These are phyloP conservation scores for Colletotrichum musae DNA, from an alignment of 2,329 filamentous ascomycete species.

Conservation along the genomic window DNA sequence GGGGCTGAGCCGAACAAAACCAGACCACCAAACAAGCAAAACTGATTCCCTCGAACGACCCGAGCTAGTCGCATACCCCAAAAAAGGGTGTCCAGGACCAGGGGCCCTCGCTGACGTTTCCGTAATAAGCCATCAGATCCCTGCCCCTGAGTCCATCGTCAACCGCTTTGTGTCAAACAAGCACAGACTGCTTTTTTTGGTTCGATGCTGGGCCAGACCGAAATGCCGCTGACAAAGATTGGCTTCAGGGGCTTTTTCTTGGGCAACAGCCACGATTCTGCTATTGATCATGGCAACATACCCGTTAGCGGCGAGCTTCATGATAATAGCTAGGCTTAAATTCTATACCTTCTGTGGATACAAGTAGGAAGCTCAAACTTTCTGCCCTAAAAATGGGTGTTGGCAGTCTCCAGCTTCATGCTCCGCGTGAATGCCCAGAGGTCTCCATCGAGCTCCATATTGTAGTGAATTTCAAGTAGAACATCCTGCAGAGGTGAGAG, in stretches of 20 bases:
- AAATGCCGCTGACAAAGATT: slow-evolving; percentile 21
- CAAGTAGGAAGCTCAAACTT: slow-evolving; percentile 11
- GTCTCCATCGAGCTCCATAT: slow-evolving; percentile 1
- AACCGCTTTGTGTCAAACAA: slow-evolving; percentile 30
- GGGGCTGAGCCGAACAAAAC: neutral
- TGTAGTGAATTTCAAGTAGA: slow-evolving; percentile 14
- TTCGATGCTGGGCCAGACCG: neutral
- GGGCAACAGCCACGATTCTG: neutral
- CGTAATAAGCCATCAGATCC: slow-evolving; percentile 8
- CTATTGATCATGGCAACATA: slow-evolving; percentile 1
- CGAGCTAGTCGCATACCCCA: neutral
- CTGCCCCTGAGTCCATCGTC: neutral
- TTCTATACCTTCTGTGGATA: slow-evolving; percentile 5
- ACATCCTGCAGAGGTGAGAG: neutral
- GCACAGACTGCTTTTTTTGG: slow-evolving; percentile 18
- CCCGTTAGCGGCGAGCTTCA: neutral
- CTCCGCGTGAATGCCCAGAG: neutral
- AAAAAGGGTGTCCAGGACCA: slow-evolving; percentile 11
- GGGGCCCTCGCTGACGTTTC: slow-evolving; percentile 25
- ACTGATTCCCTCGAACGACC: no score
- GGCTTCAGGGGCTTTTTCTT: slow-evolving; percentile 9
- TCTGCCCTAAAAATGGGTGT: slow-evolving; percentile 12
- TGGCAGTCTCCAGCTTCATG: slow-evolving; percentile 7
- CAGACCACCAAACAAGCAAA: slow-evolving; percentile 8
- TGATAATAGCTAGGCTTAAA: neutral